Evolutionary conservation across 1,139 yeast species (phyloP), one percentile per base, ranked within the genome.

Genomic region (Protomyces macrosporus): DNA sequence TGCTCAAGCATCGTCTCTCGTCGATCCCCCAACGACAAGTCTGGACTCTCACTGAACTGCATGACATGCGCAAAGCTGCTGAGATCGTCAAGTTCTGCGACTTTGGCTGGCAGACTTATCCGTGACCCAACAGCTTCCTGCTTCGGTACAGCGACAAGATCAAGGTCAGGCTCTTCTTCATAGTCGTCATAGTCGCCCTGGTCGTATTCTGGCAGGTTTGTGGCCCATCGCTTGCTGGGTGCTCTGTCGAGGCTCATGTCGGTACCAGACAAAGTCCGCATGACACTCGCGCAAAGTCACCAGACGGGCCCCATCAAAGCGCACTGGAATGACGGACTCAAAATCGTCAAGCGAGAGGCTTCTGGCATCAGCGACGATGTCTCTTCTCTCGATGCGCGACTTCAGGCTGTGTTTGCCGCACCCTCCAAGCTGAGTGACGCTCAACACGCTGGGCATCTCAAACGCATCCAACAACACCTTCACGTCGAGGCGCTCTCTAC

Each of bases 331-430:
- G 55, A 32, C 39, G 48, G 48, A 14, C 48, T 42, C 48, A 42
- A n/a, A 9, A 23, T 42, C 32, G 33, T 42, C 48, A 42, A 42
- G 48, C 48, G 48, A 23, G 48, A 42, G 7, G 23, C 7, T 23
- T 42, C 48, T 42, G 16, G 30, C 30, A 14, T n/a, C 12, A 14
- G 14, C 42, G 16, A 7, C 10, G n/a, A 30, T 16, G n/a, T 7
- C 32, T 14, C 32, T 9, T 14, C 10, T n/a, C 32, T 42, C 32
- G 48, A 42, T 14, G 48, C 23, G 30, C 48, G 16, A 42, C 16
- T 42, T 10, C 48, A 42, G 6, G 84, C 86, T 0, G 66, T 90
- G 62, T 97, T 95, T 1, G 88, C 82, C 69, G 86, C 85, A 1
- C 67, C 63, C 23, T 68, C 56, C 56, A 62, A 64, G 23, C 23